Conservation (phyloP, 805 yeast species). For the Candida golubevii region DNA sequence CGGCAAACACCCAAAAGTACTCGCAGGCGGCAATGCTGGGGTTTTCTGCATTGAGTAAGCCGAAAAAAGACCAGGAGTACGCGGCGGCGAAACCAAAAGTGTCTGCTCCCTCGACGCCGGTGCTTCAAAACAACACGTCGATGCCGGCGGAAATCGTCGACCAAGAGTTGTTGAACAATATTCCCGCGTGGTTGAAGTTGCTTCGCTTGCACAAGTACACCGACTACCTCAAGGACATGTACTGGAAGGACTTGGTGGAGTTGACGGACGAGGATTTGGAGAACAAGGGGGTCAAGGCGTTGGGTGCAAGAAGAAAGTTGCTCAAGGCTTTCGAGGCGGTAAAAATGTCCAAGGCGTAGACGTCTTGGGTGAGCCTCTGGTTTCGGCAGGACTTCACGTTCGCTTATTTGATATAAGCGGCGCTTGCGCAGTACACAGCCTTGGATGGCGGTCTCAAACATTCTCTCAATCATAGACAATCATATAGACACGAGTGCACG, state of each 20-base stretch:
- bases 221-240: constrained; percentile 65
- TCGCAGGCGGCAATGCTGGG: constrained; percentile 5
- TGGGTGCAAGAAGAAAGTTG: constrained; percentile 93
- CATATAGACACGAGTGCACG: constrained; percentile 4
- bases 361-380: no score
- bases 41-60: background rate
- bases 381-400: background rate
- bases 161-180: constrained; percentile 56
- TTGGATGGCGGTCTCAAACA: background rate
- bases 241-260: constrained; percentile 77
- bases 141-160: constrained; percentile 42
- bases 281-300: constrained; percentile 79
- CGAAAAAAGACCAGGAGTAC: constrained; percentile 4
- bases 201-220: constrained; percentile 92
- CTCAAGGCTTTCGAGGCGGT: constrained; percentile 88
- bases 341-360: constrained; percentile 23
- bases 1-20: constrained; percentile 16
- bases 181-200: constrained; percentile 90
- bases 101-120: constrained; percentile 11
- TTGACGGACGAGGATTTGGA: constrained; percentile 67
- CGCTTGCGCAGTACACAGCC: no score
- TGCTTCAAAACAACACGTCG: constrained; percentile 14
- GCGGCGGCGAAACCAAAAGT: constrained; percentile 4
- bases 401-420: constrained; percentile 3
- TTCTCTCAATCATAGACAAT: background rate